These are phyloP conservation scores for Pholiota molesta DNA, from an alignment of 768 basidiomycete genomes.

Conservation along the genomic window DNA sequence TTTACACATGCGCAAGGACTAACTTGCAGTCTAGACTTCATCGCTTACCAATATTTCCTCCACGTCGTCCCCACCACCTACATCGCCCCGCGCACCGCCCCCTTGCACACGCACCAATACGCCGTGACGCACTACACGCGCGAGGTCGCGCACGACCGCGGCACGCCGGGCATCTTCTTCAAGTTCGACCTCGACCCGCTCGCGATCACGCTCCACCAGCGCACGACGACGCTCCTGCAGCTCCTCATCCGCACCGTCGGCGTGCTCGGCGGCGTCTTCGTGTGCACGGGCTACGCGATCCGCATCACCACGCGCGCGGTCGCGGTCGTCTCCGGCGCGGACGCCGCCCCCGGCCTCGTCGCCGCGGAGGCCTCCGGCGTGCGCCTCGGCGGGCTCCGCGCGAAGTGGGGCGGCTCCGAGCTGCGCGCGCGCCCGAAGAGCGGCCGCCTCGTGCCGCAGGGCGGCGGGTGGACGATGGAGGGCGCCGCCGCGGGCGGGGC, in stretches of 20 bases:
- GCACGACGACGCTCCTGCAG: slow-evolving; percentile 81
- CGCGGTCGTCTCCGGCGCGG: slow-evolving; percentile 62
- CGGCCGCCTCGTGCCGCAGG: slow-evolving; percentile 56
- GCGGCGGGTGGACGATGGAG: slow-evolving; percentile 63
- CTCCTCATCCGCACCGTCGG: slow-evolving; percentile 86
- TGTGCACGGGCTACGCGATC: slow-evolving; percentile 80
- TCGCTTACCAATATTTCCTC: slow-evolving; percentile 93
- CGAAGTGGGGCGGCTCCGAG: slow-evolving; percentile 70
- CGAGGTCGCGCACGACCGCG: slow-evolving; percentile 69
- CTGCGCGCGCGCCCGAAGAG: slow-evolving; percentile 56
- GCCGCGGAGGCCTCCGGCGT: slow-evolving; percentile 68
- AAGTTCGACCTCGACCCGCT: slow-evolving; percentile 97
- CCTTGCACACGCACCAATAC: slow-evolving; percentile 83
- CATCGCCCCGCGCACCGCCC: slow-evolving; percentile 66
- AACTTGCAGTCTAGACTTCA: slow-evolving; percentile 58
- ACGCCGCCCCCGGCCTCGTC: slow-evolving; percentile 52
- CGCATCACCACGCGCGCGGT: slow-evolving; percentile 66
- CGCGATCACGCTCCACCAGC: slow-evolving; percentile 81
- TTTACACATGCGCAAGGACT: background rate
- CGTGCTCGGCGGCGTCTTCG: slow-evolving; percentile 92
- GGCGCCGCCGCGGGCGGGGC: slow-evolving; percentile 26
- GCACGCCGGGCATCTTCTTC: slow-evolving; percentile 96
- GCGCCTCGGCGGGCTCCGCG: slow-evolving; percentile 52
- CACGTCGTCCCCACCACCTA: slow-evolving; percentile 97
- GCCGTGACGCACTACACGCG: slow-evolving; percentile 93